Percentiles rank a stretch among this genome's conserved stretches.
Conservation (phyloP, 2,329 filamentous ascomycete genomes). For the Verticillium nubilum region DNA sequence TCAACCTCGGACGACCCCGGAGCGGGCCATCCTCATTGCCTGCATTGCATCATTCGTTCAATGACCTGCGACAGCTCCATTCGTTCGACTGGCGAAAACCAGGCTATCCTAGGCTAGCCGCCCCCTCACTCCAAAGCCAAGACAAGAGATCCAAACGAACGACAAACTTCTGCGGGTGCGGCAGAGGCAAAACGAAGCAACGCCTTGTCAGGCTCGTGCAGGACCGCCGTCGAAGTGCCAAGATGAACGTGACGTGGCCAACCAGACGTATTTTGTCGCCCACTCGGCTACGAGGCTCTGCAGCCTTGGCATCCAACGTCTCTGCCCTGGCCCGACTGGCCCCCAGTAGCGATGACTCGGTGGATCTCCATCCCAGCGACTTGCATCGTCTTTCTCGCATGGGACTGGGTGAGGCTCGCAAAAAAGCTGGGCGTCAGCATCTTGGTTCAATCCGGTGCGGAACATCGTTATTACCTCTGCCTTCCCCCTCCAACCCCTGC, state of each 20-base stretch:
- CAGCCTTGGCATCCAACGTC: conserved; percentile 1
- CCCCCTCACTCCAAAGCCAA: background rate
- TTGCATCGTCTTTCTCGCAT: background rate
- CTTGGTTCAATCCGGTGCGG: background rate
- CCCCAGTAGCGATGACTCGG: background rate
- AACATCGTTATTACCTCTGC: background rate
- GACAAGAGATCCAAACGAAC: background rate
- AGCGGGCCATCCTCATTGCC: background rate
- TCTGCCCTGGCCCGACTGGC: background rate
- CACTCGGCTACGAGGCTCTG: conserved; percentile 1
- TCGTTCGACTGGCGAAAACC: background rate
- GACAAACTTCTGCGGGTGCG: background rate
- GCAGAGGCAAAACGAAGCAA: background rate
- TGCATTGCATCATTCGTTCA: background rate
- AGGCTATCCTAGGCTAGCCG: background rate
- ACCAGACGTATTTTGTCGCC: background rate
- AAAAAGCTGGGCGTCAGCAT: background rate
- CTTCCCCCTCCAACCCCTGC: background rate
- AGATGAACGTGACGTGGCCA: conserved; percentile 2
- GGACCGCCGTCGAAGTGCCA: background rate
- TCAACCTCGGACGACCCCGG: background rate
- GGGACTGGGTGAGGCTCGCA: background rate
- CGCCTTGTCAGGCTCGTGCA: background rate
- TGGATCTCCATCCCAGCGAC: background rate
- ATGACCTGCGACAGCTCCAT: background rate